phyloP scores from a whole-genome alignment of 2,329 filamentous ascomycete species.

The Diaporthe nobilis region DNA sequence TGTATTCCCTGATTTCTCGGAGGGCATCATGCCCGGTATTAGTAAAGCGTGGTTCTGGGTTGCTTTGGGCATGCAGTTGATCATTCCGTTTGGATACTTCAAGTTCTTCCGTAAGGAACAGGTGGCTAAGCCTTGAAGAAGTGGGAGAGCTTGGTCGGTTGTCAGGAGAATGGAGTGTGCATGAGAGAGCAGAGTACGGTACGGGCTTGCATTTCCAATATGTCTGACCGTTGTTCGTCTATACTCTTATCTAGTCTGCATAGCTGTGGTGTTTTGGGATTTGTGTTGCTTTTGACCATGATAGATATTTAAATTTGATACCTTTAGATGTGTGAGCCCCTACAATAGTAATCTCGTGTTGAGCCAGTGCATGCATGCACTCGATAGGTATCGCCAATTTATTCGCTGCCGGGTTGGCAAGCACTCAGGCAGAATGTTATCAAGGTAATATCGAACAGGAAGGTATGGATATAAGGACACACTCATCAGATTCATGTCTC shows the following conservation, averaged over 20 bases:
- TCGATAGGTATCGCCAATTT: background rate
- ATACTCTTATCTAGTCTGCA: background rate
- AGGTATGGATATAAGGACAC: background rate
- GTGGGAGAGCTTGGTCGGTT: background rate
- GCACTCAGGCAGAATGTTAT: background rate
- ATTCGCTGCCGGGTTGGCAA: background rate
- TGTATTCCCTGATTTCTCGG: constrained; percentile 74
- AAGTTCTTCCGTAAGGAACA: constrained; percentile 71
- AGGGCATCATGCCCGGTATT: constrained; percentile 60
- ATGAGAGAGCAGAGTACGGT: background rate
- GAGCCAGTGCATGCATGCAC: background rate
- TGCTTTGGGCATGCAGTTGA: constrained; percentile 68
- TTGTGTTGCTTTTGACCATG: background rate
- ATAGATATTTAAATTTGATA: background rate
- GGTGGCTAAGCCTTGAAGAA: constrained; percentile 63
- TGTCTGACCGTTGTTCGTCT: background rate
- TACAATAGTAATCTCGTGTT: background rate
- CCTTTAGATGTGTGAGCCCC: background rate
- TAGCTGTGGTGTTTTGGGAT: constrained; percentile 9
- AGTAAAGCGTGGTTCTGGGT: constrained; percentile 73
- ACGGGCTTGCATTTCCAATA: background rate
- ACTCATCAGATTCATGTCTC: background rate
- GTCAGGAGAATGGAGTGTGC: background rate
- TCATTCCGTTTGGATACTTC: constrained; percentile 70
- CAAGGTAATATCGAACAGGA: background rate